Evolutionary conservation across 108 stramenopile genomes (phyloP), one percentile per base, ranked within the genome.

Genomic region (Seminavis robusta): DNA sequence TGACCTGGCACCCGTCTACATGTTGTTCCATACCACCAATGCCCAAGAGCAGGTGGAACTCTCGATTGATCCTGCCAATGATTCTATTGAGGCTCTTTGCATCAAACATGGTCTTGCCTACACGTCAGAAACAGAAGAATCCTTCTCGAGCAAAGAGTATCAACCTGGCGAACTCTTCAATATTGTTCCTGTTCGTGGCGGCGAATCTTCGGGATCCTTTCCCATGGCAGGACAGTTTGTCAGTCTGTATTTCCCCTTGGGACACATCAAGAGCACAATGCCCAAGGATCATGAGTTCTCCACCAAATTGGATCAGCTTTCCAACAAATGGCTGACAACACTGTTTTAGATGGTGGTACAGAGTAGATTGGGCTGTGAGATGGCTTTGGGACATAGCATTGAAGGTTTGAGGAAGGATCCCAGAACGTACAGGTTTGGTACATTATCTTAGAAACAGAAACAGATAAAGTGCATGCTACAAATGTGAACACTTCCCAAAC

Each of bases 221-320:
- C 74, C 81, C 6, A 77, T 88, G 84, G 81, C 73, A 4, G 87
- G 87, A 7, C 78, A 88, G n/a, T 93, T 93, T 56, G 56, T 83
- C 8, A 81, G 79, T 38, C 52, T 80, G 28, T 81, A 79, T 46
- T 70, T 93, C 41, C 76, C 81, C 11, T 51, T 88, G 32, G 91
- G 91, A 17, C 91, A 93, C 57, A 74, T 93, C 41, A 93, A 93
- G 53, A 84, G 83, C 50, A 87, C 91, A 6, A 70, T 59, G 68
- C 74, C 73, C 24, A 67, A 69, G 52, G 91, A 93, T 56, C 71
- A 78, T 52, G 85, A 86, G 31, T 93, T 93, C 54, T n/a, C n/a
- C n/a, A 46, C 79, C 10, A 36, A 61, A 39, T 50, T 59, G 43
- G 74, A 82, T 33, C 44, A 33, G 13, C 36, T 41, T 16, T 77